Base-by-base conservation (phyloP, 768 basidiomycete species). In the Mycena venus region DNA sequence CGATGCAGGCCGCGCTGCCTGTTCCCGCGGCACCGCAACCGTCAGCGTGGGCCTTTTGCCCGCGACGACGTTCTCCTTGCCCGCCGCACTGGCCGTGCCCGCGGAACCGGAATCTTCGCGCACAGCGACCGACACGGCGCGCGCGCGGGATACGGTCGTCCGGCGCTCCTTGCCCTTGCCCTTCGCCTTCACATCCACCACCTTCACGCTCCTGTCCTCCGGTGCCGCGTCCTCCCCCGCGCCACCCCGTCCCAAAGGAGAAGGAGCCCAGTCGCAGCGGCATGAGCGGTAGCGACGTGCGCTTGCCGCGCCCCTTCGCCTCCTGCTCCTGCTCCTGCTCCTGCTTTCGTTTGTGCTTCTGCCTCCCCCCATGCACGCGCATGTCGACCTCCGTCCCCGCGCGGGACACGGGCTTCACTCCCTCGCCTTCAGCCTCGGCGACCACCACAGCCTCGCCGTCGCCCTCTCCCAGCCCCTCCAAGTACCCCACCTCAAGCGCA, bases 111-210 rank as follows among this genome's bases (percentile, higher is more conserved):
- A 36, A 14, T 23, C 58, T 9, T 36, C 29, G 11, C 58, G 58
- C 12, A 67, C 36, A 21, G 62, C 34, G 7, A 76, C 47, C n/a
- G 75, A 76, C 4, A 76, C 75, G 5, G 75, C 71, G 8, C 63
- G 66, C 32, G 66, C 66, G 11, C 67, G 75, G 27, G 58, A 27
- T 8, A 76, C 75, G 1, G 75, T 55, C 19, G 75, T 76, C n/a
- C 71, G 75, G 15, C 75, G 75, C 70, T 70, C 62, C 29, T 49
- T 38, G 19, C 34, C 64, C 31, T 56, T 44, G 6, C 53, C 62
- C 31, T 64, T 29, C 12, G 9, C 68, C 25, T 63, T 36, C 2
- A 10, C n/a, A 29, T 40, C 47, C 29, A 2, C 27, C 25, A 4
- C 32, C 40, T 2, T 49, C 32, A 58, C 7, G 32, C 42, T 3